A percentile compares a stretch with the other conserved stretches of the same genome.
Evolutionary conservation across 768 basidiomycete species (phyloP).

Genomic region (Agrocybe chaxingu): DNA sequence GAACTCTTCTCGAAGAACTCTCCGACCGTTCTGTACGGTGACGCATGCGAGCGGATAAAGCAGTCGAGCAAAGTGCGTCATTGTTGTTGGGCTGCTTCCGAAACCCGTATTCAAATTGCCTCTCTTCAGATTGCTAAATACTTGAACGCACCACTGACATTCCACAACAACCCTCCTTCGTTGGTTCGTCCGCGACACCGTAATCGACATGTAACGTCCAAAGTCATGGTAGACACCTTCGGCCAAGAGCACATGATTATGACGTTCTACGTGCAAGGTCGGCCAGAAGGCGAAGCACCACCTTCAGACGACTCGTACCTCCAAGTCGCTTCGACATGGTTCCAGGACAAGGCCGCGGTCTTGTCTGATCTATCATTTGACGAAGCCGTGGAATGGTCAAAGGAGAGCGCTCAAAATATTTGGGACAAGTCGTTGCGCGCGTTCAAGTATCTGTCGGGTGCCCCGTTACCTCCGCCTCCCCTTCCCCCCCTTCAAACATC

Average conservation of each 20-base stretch:
- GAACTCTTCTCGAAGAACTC: constrained; percentile 89
- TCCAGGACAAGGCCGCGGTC: constrained; percentile 31
- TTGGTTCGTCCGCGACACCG: constrained; percentile 73
- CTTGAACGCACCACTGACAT: constrained; percentile 62
- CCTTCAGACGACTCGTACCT: constrained; percentile 41
- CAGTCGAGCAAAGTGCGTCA: constrained; percentile 39
- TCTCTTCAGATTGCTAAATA: constrained; percentile 60
- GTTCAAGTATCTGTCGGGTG: constrained; percentile 75
- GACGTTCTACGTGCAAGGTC: constrained; percentile 76
- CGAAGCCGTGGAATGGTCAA: constrained; percentile 46
- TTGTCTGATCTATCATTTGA: constrained; percentile 56
- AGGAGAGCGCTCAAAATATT: constrained; percentile 34
- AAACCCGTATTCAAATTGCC: neutral
- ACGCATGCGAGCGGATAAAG: constrained; percentile 52
- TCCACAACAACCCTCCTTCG: constrained; percentile 84
- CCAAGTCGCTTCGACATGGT: constrained; percentile 41
- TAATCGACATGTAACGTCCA: constrained; percentile 77
- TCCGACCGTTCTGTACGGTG: constrained; percentile 74
- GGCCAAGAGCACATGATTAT: constrained; percentile 84
- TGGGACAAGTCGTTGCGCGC: constrained; percentile 52
- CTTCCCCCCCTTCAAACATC: constrained; percentile 26
- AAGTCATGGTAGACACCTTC: constrained; percentile 65
- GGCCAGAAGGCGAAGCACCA: constrained; percentile 36
- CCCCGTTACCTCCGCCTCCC: constrained; percentile 38
- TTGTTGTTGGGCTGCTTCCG: neutral